Conservation (phyloP, 176 grass and related monocot species). For the Oryza australiensis region DNA sequence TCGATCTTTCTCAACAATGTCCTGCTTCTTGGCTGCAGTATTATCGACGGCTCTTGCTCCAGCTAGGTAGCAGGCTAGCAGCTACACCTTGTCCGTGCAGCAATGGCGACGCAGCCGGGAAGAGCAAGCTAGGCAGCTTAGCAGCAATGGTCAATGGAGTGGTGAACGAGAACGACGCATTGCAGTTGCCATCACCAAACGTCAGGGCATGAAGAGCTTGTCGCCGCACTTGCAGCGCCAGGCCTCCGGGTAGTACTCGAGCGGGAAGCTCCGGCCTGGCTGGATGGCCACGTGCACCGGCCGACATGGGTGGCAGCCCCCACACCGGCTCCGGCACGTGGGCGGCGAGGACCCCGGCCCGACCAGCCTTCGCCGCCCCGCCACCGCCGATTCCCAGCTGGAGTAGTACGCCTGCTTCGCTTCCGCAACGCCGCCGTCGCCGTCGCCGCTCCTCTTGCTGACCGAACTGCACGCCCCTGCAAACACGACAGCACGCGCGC, state of each 20-base stretch:
- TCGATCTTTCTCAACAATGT: background rate
- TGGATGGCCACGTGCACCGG: conserved; percentile 79
- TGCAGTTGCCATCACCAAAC: background rate
- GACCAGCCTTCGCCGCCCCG: conserved; percentile 48
- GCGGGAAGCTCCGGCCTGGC: conserved; percentile 59
- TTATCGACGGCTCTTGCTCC: background rate
- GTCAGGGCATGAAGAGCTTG: conserved; percentile 86
- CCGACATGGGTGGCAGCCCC: conserved; percentile 58
- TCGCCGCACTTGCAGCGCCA: conserved; percentile 92
- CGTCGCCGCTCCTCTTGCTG: background rate
- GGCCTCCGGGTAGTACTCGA: conserved; percentile 91
- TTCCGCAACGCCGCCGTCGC: too few species aligned
- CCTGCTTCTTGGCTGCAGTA: background rate
- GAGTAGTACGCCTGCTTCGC: background rate
- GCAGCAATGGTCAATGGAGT: background rate
- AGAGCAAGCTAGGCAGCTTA: background rate
- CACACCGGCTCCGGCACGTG: conserved; percentile 69
- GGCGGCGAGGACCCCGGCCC: conserved; percentile 78
- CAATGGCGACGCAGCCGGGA: background rate
- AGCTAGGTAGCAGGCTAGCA: too few species aligned
- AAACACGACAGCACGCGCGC: background rate
- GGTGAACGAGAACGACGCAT: background rate
- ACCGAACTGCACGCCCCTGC: conserved; percentile 39
- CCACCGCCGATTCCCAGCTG: conserved; percentile 17
- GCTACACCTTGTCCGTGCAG: background rate